Percentiles rank a stretch among this genome's conserved stretches.
These are phyloP conservation scores for Cytospora chrysosperma DNA, from an alignment of 2,329 filamentous ascomycete species.

Conservation along the genomic window DNA sequence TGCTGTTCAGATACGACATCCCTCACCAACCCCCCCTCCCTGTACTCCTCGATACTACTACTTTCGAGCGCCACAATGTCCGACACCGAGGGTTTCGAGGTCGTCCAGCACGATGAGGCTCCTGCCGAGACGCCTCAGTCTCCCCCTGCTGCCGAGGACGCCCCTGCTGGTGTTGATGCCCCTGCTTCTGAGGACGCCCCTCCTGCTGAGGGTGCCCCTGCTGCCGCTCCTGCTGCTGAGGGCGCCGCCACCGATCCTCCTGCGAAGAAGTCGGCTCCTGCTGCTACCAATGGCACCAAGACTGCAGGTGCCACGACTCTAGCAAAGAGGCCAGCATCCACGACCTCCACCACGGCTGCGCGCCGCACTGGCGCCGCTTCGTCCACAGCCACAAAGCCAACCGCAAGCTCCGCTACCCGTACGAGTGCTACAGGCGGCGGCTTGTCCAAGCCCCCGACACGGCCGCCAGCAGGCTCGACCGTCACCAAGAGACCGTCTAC, in stretches of 20 bases:
- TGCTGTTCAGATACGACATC: conserved; percentile 4
- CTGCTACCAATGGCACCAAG: conserved; percentile 20
- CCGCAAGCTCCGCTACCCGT: conserved; percentile 31
- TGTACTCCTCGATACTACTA: not conserved
- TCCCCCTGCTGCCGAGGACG: conserved; percentile 3
- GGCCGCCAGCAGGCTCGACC: conserved; percentile 30
- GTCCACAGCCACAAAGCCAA: conserved; percentile 33
- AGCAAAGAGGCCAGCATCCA: conserved; percentile 28
- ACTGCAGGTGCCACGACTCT: conserved; percentile 26
- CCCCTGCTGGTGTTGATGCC: conserved; percentile 14
- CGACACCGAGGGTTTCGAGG: conserved; percentile 34
- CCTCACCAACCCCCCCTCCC: not conserved
- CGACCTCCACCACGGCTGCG: conserved; percentile 25
- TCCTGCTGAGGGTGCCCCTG: conserved; percentile 5
- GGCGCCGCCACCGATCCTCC: conserved; percentile 1
- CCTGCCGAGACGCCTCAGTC: conserved; percentile 8
- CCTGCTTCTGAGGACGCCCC: conserved; percentile 12
- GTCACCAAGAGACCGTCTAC: conserved; percentile 34
- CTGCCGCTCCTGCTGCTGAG: not conserved
- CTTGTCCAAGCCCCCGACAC: conserved; percentile 34
- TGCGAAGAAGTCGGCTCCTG: conserved; percentile 19
- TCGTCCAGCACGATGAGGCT: conserved; percentile 32
- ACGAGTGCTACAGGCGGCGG: conserved; percentile 30
- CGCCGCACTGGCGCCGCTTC: conserved; percentile 30
- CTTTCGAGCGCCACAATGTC: conserved; percentile 31